Conservation (phyloP, 164 flowering plant genomes). For the Chimonanthus praecox region DNA sequence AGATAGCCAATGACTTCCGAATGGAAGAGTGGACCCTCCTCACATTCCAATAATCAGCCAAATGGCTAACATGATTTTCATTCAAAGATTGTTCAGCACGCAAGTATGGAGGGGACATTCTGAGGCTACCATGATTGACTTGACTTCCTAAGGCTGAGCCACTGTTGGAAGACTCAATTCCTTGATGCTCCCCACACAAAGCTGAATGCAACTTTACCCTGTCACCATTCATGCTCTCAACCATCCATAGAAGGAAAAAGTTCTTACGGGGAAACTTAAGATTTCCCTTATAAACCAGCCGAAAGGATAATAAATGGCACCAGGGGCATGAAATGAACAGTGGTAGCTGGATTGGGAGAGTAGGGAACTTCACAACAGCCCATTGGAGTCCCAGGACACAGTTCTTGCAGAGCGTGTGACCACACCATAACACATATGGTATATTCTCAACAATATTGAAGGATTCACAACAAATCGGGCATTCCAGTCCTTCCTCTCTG, state of each 20-base stretch:
- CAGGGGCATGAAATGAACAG: constrained; percentile 92
- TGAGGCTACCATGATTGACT: constrained; percentile 17
- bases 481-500: constrained; percentile 80
- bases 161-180: constrained; percentile 27
- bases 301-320: constrained; percentile 78
- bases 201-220: constrained; percentile 41
- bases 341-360: constrained; percentile 79
- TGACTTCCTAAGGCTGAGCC: constrained; percentile 22
- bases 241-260: constrained; percentile 92
- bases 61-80: constrained; percentile 11
- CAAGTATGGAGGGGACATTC: constrained; percentile 25
- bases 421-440: constrained; percentile 97
- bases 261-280: constrained; percentile 86
- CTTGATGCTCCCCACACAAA: constrained; percentile 37
- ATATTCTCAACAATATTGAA: constrained; percentile 95
- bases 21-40: constrained; percentile 49
- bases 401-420: constrained; percentile 88
- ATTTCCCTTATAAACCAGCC: constrained; percentile 65
- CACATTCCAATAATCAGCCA: constrained; percentile 21
- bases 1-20: constrained; percentile 59
- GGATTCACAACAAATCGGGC: constrained; percentile 96
- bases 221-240: constrained; percentile 90
- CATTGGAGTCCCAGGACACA: constrained; percentile 78
- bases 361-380: constrained; percentile 80
- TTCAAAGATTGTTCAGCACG: constrained; percentile 26